Conservation (phyloP, 352 stramenopile species). For the Pythium rishiriense region DNA sequence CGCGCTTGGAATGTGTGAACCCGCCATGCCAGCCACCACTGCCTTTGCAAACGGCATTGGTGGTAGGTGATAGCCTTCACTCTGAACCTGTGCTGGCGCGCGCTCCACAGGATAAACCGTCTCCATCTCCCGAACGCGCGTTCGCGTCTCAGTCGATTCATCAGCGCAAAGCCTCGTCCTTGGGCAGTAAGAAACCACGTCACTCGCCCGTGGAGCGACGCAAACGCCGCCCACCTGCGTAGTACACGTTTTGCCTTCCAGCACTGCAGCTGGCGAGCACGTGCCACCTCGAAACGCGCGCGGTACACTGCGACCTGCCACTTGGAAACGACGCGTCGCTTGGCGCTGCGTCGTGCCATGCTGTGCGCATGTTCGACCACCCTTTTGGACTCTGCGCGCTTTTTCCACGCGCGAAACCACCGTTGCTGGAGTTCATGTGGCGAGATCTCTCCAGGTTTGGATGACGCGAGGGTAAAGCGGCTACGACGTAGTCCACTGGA, state of each 20-base stretch:
- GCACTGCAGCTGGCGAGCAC: background rate
- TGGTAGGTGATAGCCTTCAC: background rate
- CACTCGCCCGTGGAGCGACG: constrained; percentile 14
- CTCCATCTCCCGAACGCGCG: constrained; percentile 14
- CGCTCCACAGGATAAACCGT: constrained; percentile 4
- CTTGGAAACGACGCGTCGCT: background rate
- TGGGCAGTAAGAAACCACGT: constrained; percentile 14
- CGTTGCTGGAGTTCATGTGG: background rate
- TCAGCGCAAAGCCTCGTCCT: constrained; percentile 7
- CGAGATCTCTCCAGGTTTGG: background rate
- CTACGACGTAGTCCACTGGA: background rate
- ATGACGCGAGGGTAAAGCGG: constrained; percentile 1
- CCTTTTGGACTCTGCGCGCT: constrained; percentile 5
- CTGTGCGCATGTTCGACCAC: background rate
- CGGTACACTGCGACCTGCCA: constrained; percentile 13
- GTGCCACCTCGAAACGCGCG: background rate
- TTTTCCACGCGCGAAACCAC: constrained; percentile 19
- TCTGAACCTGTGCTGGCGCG: background rate
- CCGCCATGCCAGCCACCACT: constrained; percentile 14
- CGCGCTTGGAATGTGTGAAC: constrained; percentile 6
- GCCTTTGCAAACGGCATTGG: background rate
- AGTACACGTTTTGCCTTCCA: constrained; percentile 12
- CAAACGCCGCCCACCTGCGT: background rate
- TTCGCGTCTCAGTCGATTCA: constrained; percentile 15
- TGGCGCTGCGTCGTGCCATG: background rate